Evolutionary conservation across 2,329 filamentous ascomycete genomes (phyloP), one percentile per base, ranked within the genome.

Genomic region (Alternaria incomplexa): DNA sequence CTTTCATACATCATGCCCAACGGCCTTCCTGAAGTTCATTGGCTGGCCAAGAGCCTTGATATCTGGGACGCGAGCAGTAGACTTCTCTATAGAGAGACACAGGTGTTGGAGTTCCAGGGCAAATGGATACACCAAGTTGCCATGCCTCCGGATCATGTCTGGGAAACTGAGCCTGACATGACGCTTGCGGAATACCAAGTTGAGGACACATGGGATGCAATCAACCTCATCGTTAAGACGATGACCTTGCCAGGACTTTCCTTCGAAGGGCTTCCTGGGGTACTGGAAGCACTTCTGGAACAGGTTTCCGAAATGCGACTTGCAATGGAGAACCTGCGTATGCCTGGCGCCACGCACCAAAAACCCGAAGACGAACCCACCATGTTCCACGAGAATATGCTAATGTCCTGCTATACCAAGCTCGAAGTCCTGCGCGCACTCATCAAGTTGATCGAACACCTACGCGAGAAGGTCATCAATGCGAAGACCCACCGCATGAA

Each of bases 321-420:
- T 25, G 63, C 55, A 22, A 63, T 69, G 45, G 64, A 71, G 44
- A 60, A 61, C 4, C 43, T 68, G n/a, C 47, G 59, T 23, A 58
- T 61, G 47, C 63, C 58, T 3, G 44, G 44, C 7, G 11, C 54
- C 12, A 66, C 65, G 12, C 43, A 45, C 25, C 28, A 48, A 15
- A 64, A 64, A 12, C 58, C 54, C 6, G 68, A 63, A 32, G 64
- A 70, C 23, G 66, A 70, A 13, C 55, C 61, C 3, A 58, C 65
- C 3, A 64, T 74, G 65, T 62, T 73, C 63, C 63, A 70, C 56
- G 73, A 76, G 50, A 65, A 67, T 48, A 65, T 67, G 60, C 69
- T 77, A 40, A 66, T 69, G 7, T 63, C 63, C 15, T 65, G 63
- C 52, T 77, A 73, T 61, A 67, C 67, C 5, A 60, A 68, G 13